These are phyloP conservation scores for Myxozyma vanderwaltii DNA, from an alignment of 805 yeast species.

Conservation along the genomic window DNA sequence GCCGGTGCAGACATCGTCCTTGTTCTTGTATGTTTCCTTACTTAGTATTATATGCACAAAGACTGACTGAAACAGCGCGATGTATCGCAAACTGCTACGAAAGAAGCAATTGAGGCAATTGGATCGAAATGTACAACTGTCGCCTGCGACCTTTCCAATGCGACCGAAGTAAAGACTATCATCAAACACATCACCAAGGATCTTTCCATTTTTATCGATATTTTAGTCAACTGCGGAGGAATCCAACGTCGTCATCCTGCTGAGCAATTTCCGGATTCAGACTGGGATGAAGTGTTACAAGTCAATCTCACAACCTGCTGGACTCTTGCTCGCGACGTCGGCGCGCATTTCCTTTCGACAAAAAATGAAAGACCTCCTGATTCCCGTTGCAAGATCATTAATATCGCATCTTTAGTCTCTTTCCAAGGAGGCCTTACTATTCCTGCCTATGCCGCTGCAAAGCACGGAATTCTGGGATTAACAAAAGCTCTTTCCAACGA, in stretches of 20 bases:
- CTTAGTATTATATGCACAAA: background rate
- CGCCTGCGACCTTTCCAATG: conserved; percentile 36
- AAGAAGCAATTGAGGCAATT: conserved; percentile 37
- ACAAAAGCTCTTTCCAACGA: conserved; percentile 49
- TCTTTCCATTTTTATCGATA: conserved; percentile 44
- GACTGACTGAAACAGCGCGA: conserved; percentile 41
- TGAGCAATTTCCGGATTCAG: conserved; percentile 45
- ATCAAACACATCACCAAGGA: conserved; percentile 40
- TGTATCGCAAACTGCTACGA: conserved; percentile 41
- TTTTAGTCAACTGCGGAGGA: conserved; percentile 51
- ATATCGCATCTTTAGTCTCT: conserved; percentile 49
- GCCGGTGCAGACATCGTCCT: conserved; percentile 54
- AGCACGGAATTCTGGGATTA: conserved; percentile 47
- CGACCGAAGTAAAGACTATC: conserved; percentile 41
- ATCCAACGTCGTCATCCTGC: conserved; percentile 43
- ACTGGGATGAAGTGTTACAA: conserved; percentile 46
- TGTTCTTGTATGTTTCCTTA: conserved; percentile 24
- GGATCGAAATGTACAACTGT: conserved; percentile 39
- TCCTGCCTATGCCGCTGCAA: conserved; percentile 49
- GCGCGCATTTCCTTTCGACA: conserved; percentile 44
- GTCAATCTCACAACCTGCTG: conserved; percentile 47
- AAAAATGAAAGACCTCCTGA: conserved; percentile 31
- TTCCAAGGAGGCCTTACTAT: conserved; percentile 47
- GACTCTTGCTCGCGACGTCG: conserved; percentile 46
- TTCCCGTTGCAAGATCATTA: conserved; percentile 47